Evolutionary conservation across 23 red algal genomes (phyloP).

Genomic region (Gracilaria domingensis): DNA sequence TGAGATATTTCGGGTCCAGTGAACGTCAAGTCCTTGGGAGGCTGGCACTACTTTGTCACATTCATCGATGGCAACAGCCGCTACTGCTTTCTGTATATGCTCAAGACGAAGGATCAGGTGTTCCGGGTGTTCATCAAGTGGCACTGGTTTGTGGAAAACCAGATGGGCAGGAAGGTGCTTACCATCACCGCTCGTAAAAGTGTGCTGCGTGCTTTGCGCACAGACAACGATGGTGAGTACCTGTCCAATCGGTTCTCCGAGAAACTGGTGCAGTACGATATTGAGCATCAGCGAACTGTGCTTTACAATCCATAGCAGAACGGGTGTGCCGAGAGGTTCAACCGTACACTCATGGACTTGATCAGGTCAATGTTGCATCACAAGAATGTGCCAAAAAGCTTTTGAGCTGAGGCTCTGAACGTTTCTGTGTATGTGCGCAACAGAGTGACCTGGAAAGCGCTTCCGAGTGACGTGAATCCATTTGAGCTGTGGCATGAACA

Average conservation of each 20-base stretch:
- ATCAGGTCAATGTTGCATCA: slow-evolving; percentile 24
- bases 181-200: neutral
- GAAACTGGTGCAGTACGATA: neutral
- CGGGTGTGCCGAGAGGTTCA: slow-evolving; percentile 33
- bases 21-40: neutral
- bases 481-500: slow-evolving; percentile 12
- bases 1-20: slow-evolving; percentile 49
- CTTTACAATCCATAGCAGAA: slow-evolving; percentile 54
- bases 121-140: slow-evolving; percentile 18
- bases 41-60: slow-evolving; percentile 54
- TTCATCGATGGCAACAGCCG: slow-evolving; percentile 30
- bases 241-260: neutral
- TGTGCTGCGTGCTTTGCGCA: slow-evolving; percentile 38
- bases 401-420: slow-evolving; percentile 17
- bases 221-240: slow-evolving; percentile 51
- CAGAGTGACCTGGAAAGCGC: slow-evolving; percentile 6
- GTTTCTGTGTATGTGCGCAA: slow-evolving; percentile 21
- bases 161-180: neutral
- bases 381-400: neutral
- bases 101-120: slow-evolving; percentile 46
- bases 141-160: slow-evolving; percentile 32
- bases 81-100: slow-evolving; percentile 20
- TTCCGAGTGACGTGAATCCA: slow-evolving; percentile 12
- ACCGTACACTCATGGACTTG: slow-evolving; percentile 47
- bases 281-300: slow-evolving; percentile 23